Conservation (phyloP, 2,329 filamentous ascomycete species). For the Coniochaeta hoffmannii region DNA sequence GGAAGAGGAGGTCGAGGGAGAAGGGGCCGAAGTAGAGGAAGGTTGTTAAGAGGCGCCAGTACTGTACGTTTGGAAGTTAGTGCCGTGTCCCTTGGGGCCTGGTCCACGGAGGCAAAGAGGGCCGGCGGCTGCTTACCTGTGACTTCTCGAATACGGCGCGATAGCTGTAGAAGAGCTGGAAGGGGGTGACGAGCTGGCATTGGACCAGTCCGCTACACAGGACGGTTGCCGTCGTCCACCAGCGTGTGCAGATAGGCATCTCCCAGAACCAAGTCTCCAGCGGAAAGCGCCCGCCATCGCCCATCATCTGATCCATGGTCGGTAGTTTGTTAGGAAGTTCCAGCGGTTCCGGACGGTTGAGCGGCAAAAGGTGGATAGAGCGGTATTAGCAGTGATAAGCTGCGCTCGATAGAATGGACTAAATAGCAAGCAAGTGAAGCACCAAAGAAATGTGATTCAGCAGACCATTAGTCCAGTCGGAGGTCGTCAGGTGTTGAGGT, state of each 20-base stretch:
- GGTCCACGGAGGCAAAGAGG: conserved; percentile 1
- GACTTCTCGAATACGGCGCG: conserved; percentile 84
- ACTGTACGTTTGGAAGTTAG: conserved; percentile 47
- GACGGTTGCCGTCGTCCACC: conserved; percentile 93
- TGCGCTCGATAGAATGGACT: background rate
- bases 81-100: too few relatives aligned
- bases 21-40: conserved; percentile 97
- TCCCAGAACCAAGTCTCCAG: conserved; percentile 98
- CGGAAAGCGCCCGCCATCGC: conserved; percentile 56
- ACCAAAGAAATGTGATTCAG: background rate
- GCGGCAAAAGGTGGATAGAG: background rate
- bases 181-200: conserved; percentile 85
- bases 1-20: conserved; percentile 89
- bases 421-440: background rate
- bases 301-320: conserved; percentile 51
- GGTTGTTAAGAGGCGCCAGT: conserved; percentile 92
- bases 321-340: background rate
- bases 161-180: conserved; percentile 96
- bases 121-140: conserved; percentile 54
- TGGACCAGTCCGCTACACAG: conserved; percentile 84
- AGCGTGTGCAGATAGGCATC: conserved; percentile 91
- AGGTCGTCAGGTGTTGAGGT: conserved; percentile 5
- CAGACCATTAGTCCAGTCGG: background rate
- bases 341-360: background rate
- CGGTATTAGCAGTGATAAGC: background rate